Evolutionary conservation across 2,329 filamentous ascomycete species (phyloP).

Genomic region (Cercospora beticola): DNA sequence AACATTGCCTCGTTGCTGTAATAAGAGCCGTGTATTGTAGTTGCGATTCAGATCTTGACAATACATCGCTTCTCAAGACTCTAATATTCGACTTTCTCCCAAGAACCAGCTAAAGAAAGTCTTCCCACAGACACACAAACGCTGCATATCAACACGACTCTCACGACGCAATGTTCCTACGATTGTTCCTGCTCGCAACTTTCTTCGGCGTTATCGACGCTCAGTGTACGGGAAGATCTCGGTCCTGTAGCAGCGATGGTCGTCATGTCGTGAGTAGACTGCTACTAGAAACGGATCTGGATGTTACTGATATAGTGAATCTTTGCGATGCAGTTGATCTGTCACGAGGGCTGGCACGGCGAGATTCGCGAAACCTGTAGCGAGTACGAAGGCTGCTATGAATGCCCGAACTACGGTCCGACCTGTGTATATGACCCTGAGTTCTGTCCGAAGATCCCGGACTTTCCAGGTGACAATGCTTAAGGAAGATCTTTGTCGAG

Average conservation of each 20-base stretch:
- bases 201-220: not conserved
- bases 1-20: no score
- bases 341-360: not conserved
- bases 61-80: no score
- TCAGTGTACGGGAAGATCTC: not conserved
- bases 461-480: not conserved
- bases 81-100: no score
- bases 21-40: no score
- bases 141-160: no score
- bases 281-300: not conserved
- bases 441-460: not conserved
- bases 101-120: no score
- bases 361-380: not conserved
- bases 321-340: not conserved
- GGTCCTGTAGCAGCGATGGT: not conserved
- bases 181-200: not conserved
- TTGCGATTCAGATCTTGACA: no score
- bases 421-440: not conserved
- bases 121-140: no score
- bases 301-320: not conserved
- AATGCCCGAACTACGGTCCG: not conserved
- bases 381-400: not conserved
- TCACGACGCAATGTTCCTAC: not conserved
- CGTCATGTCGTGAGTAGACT: not conserved
- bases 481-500: not conserved